phyloP scores from a whole-genome alignment of 305 asterid genomes.

The Rubia tinctorum region DNA sequence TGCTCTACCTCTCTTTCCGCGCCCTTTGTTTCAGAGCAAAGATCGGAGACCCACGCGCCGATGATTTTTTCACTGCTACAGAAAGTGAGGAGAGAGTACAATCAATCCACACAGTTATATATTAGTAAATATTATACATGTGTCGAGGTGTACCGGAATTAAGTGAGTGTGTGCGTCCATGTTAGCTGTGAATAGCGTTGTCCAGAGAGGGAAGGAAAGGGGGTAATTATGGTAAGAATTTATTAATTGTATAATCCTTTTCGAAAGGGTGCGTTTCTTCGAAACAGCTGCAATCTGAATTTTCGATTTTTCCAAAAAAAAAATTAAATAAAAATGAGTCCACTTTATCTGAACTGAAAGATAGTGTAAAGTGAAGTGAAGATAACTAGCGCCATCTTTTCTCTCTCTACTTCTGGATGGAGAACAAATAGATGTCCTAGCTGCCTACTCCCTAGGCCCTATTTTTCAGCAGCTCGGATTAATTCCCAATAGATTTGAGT shows the following conservation, averaged over 20 bases:
- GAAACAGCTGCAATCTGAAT: background rate
- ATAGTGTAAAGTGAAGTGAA: slow-evolving; percentile 5
- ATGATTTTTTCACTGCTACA: slow-evolving; percentile 25
- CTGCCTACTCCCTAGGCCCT: background rate
- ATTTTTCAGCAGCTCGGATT: background rate
- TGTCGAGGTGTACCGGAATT: slow-evolving; percentile 1
- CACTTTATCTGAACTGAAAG: slow-evolving; percentile 12
- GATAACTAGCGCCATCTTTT: background rate
- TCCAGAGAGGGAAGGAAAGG: slow-evolving; percentile 1
- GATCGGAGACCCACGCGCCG: slow-evolving; percentile 48
- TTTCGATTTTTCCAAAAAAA: background rate
- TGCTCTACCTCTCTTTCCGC: slow-evolving; percentile 12
- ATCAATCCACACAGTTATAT: background rate
- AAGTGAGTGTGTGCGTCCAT: slow-evolving; percentile 7
- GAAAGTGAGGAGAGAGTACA: slow-evolving; percentile 1
- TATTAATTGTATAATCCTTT: background rate
- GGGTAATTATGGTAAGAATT: background rate
- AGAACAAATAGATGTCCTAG: background rate
- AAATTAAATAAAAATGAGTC: background rate
- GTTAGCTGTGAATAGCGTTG: slow-evolving; percentile 13
- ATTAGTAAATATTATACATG: background rate
- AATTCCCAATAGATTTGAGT: background rate
- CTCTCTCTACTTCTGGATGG: slow-evolving; percentile 3
- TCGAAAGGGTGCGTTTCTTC: slow-evolving; percentile 8
- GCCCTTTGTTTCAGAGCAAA: slow-evolving; percentile 29